Evolutionary conservation across 2,329 filamentous ascomycete genomes (phyloP), one percentile per base, ranked within the genome.

Genomic region (Aspergillus fijiensis): DNA sequence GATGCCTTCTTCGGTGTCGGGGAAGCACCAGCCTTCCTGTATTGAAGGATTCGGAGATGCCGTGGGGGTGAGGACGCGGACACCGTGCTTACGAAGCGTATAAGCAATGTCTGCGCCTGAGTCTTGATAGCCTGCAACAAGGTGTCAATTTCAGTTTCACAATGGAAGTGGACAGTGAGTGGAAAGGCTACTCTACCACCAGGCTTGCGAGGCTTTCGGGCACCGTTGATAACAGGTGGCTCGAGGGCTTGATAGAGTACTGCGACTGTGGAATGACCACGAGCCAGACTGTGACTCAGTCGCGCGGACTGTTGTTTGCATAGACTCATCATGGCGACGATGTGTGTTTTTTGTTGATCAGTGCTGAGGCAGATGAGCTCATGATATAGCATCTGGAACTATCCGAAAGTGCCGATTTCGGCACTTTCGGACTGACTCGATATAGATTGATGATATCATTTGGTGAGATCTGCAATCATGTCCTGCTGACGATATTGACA

Each of bases 51-150:
- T 64, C 2, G 77, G 76, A 1, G 60, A 60, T 5, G 57, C 6
- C 0, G 58, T 51, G 0, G 74, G 74, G 0, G 73, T 78, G 4
- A 79, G 56, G 1, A 81, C 68, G 0, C 68, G 63, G 10, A 76
- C 64, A 2, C 72, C 67, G 12, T 66, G 66, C 14, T 66, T 63
- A 10, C 66, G 65, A 6, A 83, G 69, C 1, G 71, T 72, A 64
- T 76, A 81, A 7, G 80, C 79, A 54, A 83, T 81, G 60, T 83
- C 81, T 21, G 80, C 76, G 4, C 80, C 77, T 0, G 80, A 82
- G 63, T 82, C 80, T 52, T 76, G 76, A 59, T 82, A 82, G 9
- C 80, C 80, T 81, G 56, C 6, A 7, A 19, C 3, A 51, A 25
- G 9, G 49, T 12, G 9, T 63, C 45, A 58, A 47, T 45, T 5